These are phyloP conservation scores for Russula brevipes DNA, from an alignment of 768 basidiomycete species.

Conservation along the genomic window DNA sequence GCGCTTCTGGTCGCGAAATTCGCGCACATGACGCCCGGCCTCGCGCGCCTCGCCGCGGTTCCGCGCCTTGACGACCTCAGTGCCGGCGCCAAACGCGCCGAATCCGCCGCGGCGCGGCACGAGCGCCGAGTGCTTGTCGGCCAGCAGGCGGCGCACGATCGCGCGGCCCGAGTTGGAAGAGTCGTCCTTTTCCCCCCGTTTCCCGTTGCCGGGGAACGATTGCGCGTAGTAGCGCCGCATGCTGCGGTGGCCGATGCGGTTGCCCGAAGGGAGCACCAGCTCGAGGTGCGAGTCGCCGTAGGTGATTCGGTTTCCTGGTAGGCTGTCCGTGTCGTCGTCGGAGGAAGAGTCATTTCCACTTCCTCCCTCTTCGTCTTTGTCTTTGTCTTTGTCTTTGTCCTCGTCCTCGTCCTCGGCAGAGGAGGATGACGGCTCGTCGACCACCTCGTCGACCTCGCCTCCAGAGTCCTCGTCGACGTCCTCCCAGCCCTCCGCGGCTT, in stretches of 20 bases:
- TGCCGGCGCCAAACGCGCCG: slow-evolving; percentile 79
- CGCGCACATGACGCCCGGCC: slow-evolving; percentile 79
- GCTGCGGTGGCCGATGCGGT: slow-evolving; percentile 85
- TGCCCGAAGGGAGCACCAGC: slow-evolving; percentile 89
- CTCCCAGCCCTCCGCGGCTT: slow-evolving; percentile 31
- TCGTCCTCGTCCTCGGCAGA: slow-evolving; percentile 20
- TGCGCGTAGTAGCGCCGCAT: slow-evolving; percentile 86
- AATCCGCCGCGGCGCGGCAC: slow-evolving; percentile 82
- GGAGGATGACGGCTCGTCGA: slow-evolving; percentile 27
- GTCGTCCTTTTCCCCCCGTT: slow-evolving; percentile 46
- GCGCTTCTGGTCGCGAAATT: slow-evolving; percentile 75
- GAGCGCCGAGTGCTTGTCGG: slow-evolving; percentile 79
- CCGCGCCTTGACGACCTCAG: slow-evolving; percentile 79
- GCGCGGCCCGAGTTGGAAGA: slow-evolving; percentile 63
- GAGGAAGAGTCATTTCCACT: slow-evolving; percentile 24
- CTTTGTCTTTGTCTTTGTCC: slow-evolving; percentile 40
- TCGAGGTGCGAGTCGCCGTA: slow-evolving; percentile 81
- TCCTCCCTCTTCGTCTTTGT: slow-evolving; percentile 36
- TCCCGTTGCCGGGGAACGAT: slow-evolving; percentile 50
- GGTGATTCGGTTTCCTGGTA: slow-evolving; percentile 52
- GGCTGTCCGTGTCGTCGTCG: slow-evolving; percentile 38
- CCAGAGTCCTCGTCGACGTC: slow-evolving; percentile 33
- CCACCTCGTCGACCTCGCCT: slow-evolving; percentile 33
- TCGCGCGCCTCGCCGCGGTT: slow-evolving; percentile 95
- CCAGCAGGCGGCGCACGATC: slow-evolving; percentile 69